A percentile compares a stretch with the other conserved stretches of the same genome.
phyloP scores from a whole-genome alignment of 176 grass and related monocot genomes.

The Thinopyrum elongatum region DNA sequence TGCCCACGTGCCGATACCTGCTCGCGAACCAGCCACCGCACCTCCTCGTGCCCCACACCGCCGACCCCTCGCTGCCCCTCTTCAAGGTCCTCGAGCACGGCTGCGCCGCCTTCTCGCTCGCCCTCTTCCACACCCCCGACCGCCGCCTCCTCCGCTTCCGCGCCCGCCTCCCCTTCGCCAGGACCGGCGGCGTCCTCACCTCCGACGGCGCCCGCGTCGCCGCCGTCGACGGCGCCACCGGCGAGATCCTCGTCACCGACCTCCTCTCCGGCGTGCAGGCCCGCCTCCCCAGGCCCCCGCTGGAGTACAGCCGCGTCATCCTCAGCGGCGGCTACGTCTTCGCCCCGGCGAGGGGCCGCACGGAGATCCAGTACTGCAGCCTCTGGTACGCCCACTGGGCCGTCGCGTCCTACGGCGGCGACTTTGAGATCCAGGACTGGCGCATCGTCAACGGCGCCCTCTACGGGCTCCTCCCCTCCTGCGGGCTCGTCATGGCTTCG shows the following conservation, averaged over 20 bases:
- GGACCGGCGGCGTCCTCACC: conserved; percentile 12
- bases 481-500: conserved; percentile 20
- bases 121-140: conserved; percentile 36
- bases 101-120: conserved; percentile 4
- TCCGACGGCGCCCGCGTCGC: conserved; percentile 44
- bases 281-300: conserved; percentile 35
- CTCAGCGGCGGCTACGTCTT: conserved; percentile 36
- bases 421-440: neutral
- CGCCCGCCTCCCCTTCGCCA: conserved; percentile 8
- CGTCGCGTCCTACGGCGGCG: neutral
- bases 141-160: conserved; percentile 37
- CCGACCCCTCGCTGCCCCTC: conserved; percentile 19
- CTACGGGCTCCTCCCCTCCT: conserved; percentile 35
- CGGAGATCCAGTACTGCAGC: conserved; percentile 29
- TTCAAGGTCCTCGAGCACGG: neutral
- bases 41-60: conserved; percentile 43
- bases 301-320: conserved; percentile 27
- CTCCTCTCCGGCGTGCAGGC: conserved; percentile 43
- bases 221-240: conserved; percentile 5
- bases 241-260: conserved; percentile 44
- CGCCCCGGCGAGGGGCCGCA: neutral
- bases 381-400: conserved; percentile 30
- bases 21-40: conserved; percentile 41
- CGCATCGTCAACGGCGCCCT: conserved; percentile 30
- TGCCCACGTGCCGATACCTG: conserved; percentile 6